These are phyloP conservation scores for Coniochaeta hoffmannii DNA, from an alignment of 2,329 filamentous ascomycete species.

Conservation along the genomic window DNA sequence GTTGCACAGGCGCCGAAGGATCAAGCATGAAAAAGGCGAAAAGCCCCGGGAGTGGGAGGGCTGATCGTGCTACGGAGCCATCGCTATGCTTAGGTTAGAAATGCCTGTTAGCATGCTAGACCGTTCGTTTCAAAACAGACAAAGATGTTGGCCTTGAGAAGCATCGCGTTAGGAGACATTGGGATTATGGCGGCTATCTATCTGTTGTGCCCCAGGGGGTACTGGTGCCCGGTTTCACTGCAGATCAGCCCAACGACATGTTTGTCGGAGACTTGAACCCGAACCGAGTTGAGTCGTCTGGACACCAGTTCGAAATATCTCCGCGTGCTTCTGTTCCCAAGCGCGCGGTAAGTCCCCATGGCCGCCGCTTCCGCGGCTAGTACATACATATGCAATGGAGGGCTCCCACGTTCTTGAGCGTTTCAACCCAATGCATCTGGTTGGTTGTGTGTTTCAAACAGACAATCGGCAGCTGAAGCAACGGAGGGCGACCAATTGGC, in stretches of 20 bases:
- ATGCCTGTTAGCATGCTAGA: background rate
- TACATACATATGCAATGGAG: too few relatives aligned
- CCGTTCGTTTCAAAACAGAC: background rate
- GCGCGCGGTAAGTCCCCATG: background rate
- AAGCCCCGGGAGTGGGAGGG: background rate
- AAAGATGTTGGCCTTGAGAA: background rate
- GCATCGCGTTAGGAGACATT: too few relatives aligned
- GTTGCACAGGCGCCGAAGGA: slow-evolving; percentile 2
- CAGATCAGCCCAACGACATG: too few relatives aligned
- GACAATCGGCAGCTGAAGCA: background rate
- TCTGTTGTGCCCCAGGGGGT: too few relatives aligned
- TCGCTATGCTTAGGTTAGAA: background rate
- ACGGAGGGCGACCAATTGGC: background rate
- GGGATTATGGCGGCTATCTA: too few relatives aligned
- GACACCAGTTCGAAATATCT: too few relatives aligned
- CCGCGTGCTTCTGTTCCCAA: background rate
- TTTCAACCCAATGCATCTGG: background rate
- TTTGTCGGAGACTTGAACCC: too few relatives aligned
- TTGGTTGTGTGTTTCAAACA: background rate
- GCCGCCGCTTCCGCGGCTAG: background rate
- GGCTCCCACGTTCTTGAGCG: too few relatives aligned
- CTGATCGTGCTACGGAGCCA: too few relatives aligned
- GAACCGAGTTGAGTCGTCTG: too few relatives aligned
- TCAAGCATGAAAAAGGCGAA: background rate
- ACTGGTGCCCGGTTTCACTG: too few relatives aligned